Evolutionary conservation across 176 grass and related monocot species (phyloP).

Genomic region (Pontederia crassipes): DNA sequence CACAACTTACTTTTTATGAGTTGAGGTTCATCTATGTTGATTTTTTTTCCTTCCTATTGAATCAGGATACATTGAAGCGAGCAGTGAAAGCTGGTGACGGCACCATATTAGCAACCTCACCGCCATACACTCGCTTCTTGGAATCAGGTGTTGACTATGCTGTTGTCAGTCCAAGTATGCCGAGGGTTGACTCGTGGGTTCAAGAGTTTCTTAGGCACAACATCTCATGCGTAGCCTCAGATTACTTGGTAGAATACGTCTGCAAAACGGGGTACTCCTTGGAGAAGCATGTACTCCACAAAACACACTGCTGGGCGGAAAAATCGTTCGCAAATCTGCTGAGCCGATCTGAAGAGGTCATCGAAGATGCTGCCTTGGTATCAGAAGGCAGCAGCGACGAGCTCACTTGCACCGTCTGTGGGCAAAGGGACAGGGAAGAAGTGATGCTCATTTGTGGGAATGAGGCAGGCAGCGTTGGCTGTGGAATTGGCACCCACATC

Average conservation of each 20-base stretch:
- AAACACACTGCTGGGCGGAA: conserved; percentile 37
- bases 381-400: conserved; percentile 22
- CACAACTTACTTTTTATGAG: background rate
- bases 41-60: background rate
- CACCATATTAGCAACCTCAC: conserved; percentile 69
- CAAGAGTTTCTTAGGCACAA: conserved; percentile 51
- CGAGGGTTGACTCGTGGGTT: conserved; percentile 58
- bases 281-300: conserved; percentile 59
- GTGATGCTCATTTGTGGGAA: conserved; percentile 83
- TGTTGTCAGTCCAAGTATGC: conserved; percentile 42
- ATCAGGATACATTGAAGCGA: conserved; percentile 77
- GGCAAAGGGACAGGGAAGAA: conserved; percentile 37
- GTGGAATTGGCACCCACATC: conserved; percentile 66
- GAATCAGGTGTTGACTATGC: conserved; percentile 53
- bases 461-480: conserved; percentile 39
- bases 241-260: conserved; percentile 75
- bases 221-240: conserved; percentile 49
- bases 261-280: conserved; percentile 59
- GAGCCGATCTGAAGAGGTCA: conserved; percentile 40
- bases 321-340: conserved; percentile 46
- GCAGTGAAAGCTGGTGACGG: conserved; percentile 70
- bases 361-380: background rate
- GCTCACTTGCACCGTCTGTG: conserved; percentile 41
- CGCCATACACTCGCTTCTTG: conserved; percentile 65
- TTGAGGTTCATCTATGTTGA: background rate